phyloP scores from a whole-genome alignment of 495 filamentous ascomycete species.

The Penicillium subrubescens region DNA sequence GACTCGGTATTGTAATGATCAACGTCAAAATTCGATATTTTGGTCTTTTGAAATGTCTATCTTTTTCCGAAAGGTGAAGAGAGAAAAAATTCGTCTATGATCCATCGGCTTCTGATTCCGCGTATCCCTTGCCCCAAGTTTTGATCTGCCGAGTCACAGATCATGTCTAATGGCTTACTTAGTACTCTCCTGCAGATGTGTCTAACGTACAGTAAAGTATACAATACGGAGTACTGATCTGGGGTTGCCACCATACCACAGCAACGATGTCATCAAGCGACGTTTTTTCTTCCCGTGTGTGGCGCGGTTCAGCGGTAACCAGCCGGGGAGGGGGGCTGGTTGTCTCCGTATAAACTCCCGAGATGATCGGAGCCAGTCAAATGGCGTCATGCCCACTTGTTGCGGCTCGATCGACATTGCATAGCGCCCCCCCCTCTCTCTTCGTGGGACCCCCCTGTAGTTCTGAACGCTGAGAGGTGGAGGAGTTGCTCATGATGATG shows the following conservation, averaged over 20 bases:
- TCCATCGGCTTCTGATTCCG: conserved; percentile 2
- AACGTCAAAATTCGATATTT: background rate
- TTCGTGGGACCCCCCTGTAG: background rate
- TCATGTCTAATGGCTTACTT: background rate
- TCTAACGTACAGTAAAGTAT: background rate
- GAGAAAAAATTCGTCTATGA: background rate
- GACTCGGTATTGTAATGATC: background rate
- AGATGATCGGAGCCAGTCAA: conserved; percentile 18
- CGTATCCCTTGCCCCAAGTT: conserved; percentile 3
- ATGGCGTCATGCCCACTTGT: conserved; percentile 29
- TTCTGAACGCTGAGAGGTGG: conserved; percentile 11
- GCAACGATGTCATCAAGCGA: conserved; percentile 7
- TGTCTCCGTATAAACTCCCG: conserved; percentile 1
- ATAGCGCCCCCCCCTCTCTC: conserved; percentile 31
- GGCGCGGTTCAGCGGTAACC: background rate
- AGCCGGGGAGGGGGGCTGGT: background rate
- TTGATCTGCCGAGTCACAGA: background rate
- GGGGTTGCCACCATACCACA: background rate
- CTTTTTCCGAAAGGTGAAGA: background rate
- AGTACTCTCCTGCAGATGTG: background rate
- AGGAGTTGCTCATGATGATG: conserved; percentile 13
- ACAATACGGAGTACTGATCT: background rate
- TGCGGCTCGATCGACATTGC: conserved; percentile 46
- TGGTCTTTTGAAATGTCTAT: background rate
- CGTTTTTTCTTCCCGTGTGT: conserved; percentile 1